Evolutionary conservation across 805 yeast species (phyloP).

Genomic region (Lipomyces lipofer): DNA sequence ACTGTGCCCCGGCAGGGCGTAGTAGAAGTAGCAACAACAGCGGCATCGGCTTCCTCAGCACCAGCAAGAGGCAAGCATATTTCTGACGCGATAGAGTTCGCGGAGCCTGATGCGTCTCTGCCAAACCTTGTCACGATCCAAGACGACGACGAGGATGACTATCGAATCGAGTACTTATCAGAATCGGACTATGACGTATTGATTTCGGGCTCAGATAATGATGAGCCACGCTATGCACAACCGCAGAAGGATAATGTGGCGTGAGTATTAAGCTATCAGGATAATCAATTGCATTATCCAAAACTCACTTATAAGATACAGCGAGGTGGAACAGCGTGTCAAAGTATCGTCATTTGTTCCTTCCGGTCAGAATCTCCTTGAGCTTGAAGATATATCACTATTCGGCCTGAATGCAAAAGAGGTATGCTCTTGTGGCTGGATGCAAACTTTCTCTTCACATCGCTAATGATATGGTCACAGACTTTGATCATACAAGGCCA

Average conservation of each 20-base stretch:
- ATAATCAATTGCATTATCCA: too few relatives aligned
- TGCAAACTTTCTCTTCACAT: neutral
- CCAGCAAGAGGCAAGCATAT: too few relatives aligned
- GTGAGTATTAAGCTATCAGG: neutral
- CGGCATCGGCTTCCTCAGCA: too few relatives aligned
- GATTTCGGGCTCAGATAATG: slow-evolving; percentile 7
- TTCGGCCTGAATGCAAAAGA: slow-evolving; percentile 4
- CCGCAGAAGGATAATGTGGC: neutral
- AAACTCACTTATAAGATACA: too few relatives aligned
- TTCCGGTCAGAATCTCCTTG: neutral
- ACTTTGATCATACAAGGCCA: slow-evolving; percentile 37
- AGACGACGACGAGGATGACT: neutral
- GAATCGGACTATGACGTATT: slow-evolving; percentile 1
- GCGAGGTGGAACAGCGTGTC: slow-evolving; percentile 11
- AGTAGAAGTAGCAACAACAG: neutral
- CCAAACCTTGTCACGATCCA: neutral
- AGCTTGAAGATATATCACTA: neutral
- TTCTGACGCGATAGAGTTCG: neutral
- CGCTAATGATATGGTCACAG: slow-evolving; percentile 9
- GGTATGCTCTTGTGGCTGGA: neutral
- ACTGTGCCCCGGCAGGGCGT: neutral
- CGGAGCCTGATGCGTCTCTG: neutral
- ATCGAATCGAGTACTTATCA: slow-evolving; percentile 4
- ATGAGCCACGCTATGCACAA: neutral
- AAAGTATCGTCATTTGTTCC: slow-evolving; percentile 13